Evolutionary conservation across 2,329 filamentous ascomycete genomes (phyloP).

Genomic region (Immersiporthe knoxdaviesiana): DNA sequence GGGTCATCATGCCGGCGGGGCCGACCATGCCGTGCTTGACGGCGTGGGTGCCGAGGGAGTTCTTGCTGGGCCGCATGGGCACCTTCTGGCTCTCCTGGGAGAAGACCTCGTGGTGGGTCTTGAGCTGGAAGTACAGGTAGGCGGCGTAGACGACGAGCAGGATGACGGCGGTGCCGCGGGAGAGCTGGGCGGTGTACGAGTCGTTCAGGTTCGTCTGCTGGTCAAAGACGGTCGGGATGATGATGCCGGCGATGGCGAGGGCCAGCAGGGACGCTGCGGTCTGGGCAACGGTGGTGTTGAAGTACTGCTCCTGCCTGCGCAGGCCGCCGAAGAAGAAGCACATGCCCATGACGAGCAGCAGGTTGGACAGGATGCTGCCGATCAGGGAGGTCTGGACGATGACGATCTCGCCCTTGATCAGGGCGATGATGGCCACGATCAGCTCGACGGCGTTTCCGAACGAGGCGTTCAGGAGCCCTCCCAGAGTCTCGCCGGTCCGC

Average conservation of each 20-base stretch:
- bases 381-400: constrained; percentile 94
- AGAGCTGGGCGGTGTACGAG: constrained; percentile 62
- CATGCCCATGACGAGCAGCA: constrained; percentile 87
- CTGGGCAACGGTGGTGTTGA: constrained; percentile 91
- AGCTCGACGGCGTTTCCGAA: constrained; percentile 91
- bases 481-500: constrained; percentile 80
- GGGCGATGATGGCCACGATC: constrained; percentile 84
- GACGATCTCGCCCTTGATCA: constrained; percentile 72
- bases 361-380: constrained; percentile 87
- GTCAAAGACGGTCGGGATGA: constrained; percentile 88
- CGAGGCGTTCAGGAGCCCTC: constrained; percentile 85
- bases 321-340: constrained; percentile 89
- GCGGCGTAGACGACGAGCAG: constrained; percentile 80
- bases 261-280: constrained; percentile 82
- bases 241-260: constrained; percentile 77
- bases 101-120: constrained; percentile 81
- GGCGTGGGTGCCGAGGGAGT: constrained; percentile 38
- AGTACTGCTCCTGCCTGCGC: constrained; percentile 78
- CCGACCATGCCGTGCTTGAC: constrained; percentile 46
- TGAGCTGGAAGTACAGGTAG: constrained; percentile 90
- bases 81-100: constrained; percentile 80
- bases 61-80: constrained; percentile 42
- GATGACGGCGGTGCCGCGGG: constrained; percentile 76
- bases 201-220: constrained; percentile 47
- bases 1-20: constrained; percentile 44